A percentile compares a stretch with the other conserved stretches of the same genome.
These are phyloP conservation scores for Symbiodinium natans DNA, from an alignment of 73 alveolate genomes.

Conservation along the genomic window DNA sequence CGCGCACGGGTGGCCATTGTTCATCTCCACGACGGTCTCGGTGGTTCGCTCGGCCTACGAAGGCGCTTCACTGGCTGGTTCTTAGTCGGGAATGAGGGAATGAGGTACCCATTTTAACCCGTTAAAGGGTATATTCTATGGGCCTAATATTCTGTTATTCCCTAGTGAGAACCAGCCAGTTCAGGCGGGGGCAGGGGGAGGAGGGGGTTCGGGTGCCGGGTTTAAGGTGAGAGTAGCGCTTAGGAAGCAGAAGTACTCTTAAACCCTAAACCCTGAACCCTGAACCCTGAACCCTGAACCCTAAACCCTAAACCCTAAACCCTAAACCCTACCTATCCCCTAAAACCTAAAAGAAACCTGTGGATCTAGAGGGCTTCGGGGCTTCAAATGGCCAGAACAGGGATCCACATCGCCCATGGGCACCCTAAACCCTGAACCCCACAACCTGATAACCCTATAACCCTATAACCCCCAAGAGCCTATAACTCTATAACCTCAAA, in stretches of 20 bases:
- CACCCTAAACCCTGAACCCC: too few relatives aligned
- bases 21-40: conserved; percentile 83
- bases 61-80: not conserved
- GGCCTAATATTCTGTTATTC: too few relatives aligned
- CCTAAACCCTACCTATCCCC: too few relatives aligned
- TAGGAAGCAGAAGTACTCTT: not conserved
- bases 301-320: not conserved
- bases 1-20: conserved; percentile 29
- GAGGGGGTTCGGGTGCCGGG: not conserved
- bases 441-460: too few relatives aligned
- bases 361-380: too few relatives aligned
- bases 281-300: not conserved
- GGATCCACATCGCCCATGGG: too few relatives aligned
- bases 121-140: too few relatives aligned
- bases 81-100: not conserved
- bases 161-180: too few relatives aligned
- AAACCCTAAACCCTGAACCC: not conserved
- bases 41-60: conserved; percentile 48
- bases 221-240: not conserved
- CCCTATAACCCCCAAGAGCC: too few relatives aligned
- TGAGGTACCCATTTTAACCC: not conserved
- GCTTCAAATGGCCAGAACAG: too few relatives aligned
- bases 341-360: too few relatives aligned
- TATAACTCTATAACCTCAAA: too few relatives aligned
- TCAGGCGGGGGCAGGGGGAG: not conserved